Evolutionary conservation across 2,329 filamentous ascomycete genomes (phyloP).

Genomic region (Dothideomycetes sp.): DNA sequence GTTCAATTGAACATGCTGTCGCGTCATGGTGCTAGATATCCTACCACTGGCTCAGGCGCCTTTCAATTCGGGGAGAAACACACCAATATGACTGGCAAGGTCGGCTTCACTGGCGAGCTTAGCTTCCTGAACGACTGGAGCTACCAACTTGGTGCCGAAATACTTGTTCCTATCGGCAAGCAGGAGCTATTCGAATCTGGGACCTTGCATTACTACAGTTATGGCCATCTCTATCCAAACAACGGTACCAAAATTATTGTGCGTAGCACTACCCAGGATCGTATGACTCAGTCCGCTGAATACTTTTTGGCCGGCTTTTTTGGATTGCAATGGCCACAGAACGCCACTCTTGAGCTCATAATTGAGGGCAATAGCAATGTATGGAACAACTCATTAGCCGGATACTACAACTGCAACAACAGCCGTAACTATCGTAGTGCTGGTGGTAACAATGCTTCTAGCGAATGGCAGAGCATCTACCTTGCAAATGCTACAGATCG

Average conservation of each 20-base stretch:
- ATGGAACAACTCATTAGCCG: slow-evolving; percentile 61
- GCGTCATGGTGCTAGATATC: slow-evolving; percentile 65
- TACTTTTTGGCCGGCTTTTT: slow-evolving; percentile 75
- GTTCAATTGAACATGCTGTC: slow-evolving; percentile 64
- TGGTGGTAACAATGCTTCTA: slow-evolving; percentile 45
- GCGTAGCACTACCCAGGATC: slow-evolving; percentile 65
- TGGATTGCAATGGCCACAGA: slow-evolving; percentile 62
- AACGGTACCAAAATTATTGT: slow-evolving; percentile 63
- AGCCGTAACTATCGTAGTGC: slow-evolving; percentile 36
- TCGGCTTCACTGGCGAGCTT: slow-evolving; percentile 50
- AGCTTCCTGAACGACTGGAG: slow-evolving; percentile 60
- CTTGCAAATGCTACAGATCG: slow-evolving; percentile 55
- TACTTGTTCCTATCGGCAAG: slow-evolving; percentile 62
- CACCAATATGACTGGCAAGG: slow-evolving; percentile 43
- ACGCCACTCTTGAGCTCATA: slow-evolving; percentile 62
- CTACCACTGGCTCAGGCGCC: slow-evolving; percentile 52
- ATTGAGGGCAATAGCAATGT: slow-evolving; percentile 46
- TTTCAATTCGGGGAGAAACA: slow-evolving; percentile 49
- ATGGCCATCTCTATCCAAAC: slow-evolving; percentile 58
- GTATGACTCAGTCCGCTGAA: slow-evolving; percentile 68
- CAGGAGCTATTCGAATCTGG: slow-evolving; percentile 65
- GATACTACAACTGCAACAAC: slow-evolving; percentile 59
- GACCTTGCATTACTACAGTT: slow-evolving; percentile 63
- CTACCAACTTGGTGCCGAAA: slow-evolving; percentile 60
- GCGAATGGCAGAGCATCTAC: slow-evolving; percentile 56